These are phyloP conservation scores for Selenicereus undatus DNA, from an alignment of 148 eudicot species.

Conservation along the genomic window DNA sequence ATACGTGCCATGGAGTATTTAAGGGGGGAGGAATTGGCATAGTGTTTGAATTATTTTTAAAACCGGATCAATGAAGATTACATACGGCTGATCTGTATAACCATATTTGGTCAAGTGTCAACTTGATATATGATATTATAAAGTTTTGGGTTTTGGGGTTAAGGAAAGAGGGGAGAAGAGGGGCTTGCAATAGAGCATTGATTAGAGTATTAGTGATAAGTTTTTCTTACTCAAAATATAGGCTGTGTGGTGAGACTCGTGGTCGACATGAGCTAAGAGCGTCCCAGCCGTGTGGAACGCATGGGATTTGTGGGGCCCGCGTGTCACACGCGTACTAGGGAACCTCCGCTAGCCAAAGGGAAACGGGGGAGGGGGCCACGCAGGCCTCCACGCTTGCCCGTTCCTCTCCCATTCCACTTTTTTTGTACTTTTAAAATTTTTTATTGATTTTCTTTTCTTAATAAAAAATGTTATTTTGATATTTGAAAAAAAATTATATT, in stretches of 20 bases:
- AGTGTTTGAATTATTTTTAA: background rate
- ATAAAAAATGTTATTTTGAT: no score
- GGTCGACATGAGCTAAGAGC: background rate
- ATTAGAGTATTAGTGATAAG: background rate
- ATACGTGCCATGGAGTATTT: slow-evolving; percentile 17
- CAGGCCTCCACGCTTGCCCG: no score
- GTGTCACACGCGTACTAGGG: no score
- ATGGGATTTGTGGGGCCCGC: no score
- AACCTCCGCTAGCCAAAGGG: no score
- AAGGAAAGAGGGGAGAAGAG: background rate
- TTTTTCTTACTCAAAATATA: background rate
- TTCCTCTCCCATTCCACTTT: no score
- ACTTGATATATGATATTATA: background rate
- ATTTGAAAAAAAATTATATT: no score
- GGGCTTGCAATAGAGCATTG: background rate
- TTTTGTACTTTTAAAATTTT: no score
- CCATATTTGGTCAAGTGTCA: background rate
- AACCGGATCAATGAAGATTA: background rate
- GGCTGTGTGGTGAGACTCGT: background rate
- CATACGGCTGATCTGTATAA: slow-evolving; percentile 4
- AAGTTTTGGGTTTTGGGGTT: background rate
- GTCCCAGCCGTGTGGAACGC: no score
- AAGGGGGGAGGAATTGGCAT: slow-evolving; percentile 7
- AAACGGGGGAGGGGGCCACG: no score
- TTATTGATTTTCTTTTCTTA: no score